Percentiles rank a stretch among this genome's conserved stretches.
These are phyloP conservation scores for Cyberlindnera mrakii DNA, from an alignment of 805 yeast species.

Conservation along the genomic window DNA sequence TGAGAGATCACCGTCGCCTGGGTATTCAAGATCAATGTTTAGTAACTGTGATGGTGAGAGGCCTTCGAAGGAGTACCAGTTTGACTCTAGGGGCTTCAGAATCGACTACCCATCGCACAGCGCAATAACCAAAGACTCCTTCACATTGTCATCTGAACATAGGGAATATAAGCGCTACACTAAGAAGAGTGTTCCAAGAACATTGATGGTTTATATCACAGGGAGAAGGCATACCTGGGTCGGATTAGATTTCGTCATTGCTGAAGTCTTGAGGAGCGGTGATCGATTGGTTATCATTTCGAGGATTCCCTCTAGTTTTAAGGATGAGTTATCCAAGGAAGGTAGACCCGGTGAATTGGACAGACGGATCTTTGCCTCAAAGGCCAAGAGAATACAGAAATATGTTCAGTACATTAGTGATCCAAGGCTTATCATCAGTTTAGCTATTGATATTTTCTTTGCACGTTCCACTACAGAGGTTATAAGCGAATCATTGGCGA, in stretches of 20 bases:
- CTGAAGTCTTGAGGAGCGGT: slow-evolving; percentile 50
- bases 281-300: slow-evolving; percentile 63
- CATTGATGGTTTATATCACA: slow-evolving; percentile 56
- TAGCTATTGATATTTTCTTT: slow-evolving; percentile 56
- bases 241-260: slow-evolving; percentile 64
- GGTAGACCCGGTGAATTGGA: not conserved
- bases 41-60: not conserved
- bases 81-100: slow-evolving; percentile 12
- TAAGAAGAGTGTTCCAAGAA: slow-evolving; percentile 26
- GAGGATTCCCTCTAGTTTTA: slow-evolving; percentile 30
- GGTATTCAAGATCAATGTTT: not conserved
- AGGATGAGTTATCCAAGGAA: slow-evolving; percentile 2
- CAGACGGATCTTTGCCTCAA: not conserved
- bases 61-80: not conserved
- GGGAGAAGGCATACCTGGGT: slow-evolving; percentile 82
- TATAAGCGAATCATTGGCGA: slow-evolving; percentile 50
- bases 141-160: slow-evolving; percentile 3
- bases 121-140: slow-evolving; percentile 11
- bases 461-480: slow-evolving; percentile 48
- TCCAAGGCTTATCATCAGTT: slow-evolving; percentile 32
- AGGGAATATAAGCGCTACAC: not conserved
- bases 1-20: slow-evolving; percentile 2
- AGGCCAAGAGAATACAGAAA: slow-evolving; percentile 16
- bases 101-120: slow-evolving; percentile 20
- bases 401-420: slow-evolving; percentile 32